phyloP scores from a whole-genome alignment of 1,284 basidiomycete species.

The Xerocomus amazonicus region DNA sequence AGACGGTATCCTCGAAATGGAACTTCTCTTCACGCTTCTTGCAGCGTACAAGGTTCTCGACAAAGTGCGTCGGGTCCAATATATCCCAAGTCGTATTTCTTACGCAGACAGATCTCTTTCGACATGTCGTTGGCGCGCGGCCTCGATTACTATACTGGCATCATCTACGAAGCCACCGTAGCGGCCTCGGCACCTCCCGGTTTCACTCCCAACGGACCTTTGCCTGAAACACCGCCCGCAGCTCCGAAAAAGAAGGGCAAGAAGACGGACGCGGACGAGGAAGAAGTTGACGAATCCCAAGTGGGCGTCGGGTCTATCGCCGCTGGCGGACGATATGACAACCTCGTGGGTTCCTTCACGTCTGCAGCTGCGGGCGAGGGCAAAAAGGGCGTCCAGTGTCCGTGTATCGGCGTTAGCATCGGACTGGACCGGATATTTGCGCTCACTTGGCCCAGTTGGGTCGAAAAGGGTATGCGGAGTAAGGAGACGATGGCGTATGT shows the following conservation, averaged over 20 bases:
- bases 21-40: constrained; percentile 80
- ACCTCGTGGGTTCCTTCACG: constrained; percentile 93
- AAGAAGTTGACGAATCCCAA: constrained; percentile 89
- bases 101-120: constrained; percentile 73
- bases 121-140: constrained; percentile 96
- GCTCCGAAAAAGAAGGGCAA: constrained; percentile 55
- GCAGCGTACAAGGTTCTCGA: constrained; percentile 79
- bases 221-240: constrained; percentile 35
- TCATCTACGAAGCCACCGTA: constrained; percentile 97
- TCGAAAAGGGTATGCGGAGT: constrained; percentile 70
- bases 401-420: constrained; percentile 92
- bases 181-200: constrained; percentile 91
- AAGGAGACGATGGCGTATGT: constrained; percentile 97
- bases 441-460: constrained; percentile 85
- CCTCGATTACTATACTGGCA: constrained; percentile 97
- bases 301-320: constrained; percentile 98
- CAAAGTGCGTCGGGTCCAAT: constrained; percentile 46
- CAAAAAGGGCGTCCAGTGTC: constrained; percentile 67
- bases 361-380: constrained; percentile 72
- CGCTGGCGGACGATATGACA: constrained; percentile 95
- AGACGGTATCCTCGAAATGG: constrained; percentile 91
- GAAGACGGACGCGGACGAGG: constrained; percentile 50
- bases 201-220: constrained; percentile 53
- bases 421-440: constrained; percentile 97
- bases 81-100: constrained; percentile 1